These are phyloP conservation scores for Phytopythium montanum DNA, from an alignment of 352 stramenopile genomes.

Conservation along the genomic window DNA sequence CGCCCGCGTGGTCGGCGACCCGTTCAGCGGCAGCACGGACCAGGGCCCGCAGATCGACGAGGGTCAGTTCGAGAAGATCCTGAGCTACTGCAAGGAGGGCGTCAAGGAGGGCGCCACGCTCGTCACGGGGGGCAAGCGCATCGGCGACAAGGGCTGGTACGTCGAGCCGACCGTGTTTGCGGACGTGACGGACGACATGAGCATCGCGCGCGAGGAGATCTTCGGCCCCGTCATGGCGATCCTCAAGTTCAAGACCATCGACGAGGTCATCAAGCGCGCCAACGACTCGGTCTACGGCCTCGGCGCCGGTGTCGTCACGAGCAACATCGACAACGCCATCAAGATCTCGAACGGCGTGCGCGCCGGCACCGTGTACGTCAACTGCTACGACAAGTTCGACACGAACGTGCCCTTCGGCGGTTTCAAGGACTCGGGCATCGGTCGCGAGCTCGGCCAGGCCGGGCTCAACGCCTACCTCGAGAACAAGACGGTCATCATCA, in stretches of 20 bases:
- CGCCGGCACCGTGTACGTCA: slow-evolving; percentile 92
- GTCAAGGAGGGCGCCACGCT: slow-evolving; percentile 80
- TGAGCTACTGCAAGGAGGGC: slow-evolving; percentile 80
- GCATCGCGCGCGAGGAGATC: slow-evolving; percentile 90
- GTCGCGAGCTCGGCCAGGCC: slow-evolving; percentile 74
- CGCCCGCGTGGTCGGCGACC: slow-evolving; percentile 49
- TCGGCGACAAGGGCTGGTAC: slow-evolving; percentile 81
- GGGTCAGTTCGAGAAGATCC: slow-evolving; percentile 77
- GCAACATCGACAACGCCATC: slow-evolving; percentile 81
- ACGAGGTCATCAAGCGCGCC: slow-evolving; percentile 84
- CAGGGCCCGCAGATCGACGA: slow-evolving; percentile 67
- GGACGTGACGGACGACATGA: slow-evolving; percentile 79
- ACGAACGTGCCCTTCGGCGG: slow-evolving; percentile 82
- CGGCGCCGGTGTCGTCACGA: slow-evolving; percentile 86
- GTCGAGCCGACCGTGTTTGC: slow-evolving; percentile 92
- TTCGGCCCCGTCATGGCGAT: slow-evolving; percentile 91
- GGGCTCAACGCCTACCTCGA: slow-evolving; percentile 78
- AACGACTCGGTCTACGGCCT: slow-evolving; percentile 90
- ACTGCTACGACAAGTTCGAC: slow-evolving; percentile 92
- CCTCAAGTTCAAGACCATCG: slow-evolving; percentile 86
- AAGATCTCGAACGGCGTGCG: slow-evolving; percentile 87
- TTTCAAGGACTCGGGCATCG: slow-evolving; percentile 85
- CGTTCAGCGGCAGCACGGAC: slow-evolving; percentile 31
- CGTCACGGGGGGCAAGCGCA: slow-evolving; percentile 75
- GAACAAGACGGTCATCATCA: slow-evolving; percentile 75